phyloP scores from a whole-genome alignment of 352 stramenopile species.

The Aphanomyces astaci region DNA sequence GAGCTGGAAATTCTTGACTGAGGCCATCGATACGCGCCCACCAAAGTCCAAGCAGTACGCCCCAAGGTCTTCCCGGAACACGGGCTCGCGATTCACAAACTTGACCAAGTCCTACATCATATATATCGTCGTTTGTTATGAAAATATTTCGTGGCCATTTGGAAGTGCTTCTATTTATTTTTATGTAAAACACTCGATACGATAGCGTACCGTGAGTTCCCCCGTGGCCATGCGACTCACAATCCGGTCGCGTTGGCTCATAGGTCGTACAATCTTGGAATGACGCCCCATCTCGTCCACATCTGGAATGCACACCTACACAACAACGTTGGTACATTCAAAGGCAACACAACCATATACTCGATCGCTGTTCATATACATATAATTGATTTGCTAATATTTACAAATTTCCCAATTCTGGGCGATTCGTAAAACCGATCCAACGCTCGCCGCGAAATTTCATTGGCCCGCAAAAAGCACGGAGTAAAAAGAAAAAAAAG shows the following conservation, averaged over 20 bases:
- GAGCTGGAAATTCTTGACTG: constrained; percentile 86
- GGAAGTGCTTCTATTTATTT: too few species aligned
- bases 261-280: constrained; percentile 67
- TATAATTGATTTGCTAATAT: too few species aligned
- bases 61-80: constrained; percentile 77
- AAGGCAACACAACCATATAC: too few species aligned
- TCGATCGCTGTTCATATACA: too few species aligned
- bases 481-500: too few species aligned
- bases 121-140: too few species aligned
- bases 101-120: constrained; percentile 81
- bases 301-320: constrained; percentile 38
- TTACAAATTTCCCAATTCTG: neutral
- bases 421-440: too few species aligned
- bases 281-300: constrained; percentile 72
- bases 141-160: too few species aligned
- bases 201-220: constrained; percentile 28
- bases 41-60: constrained; percentile 85
- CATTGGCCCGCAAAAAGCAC: too few species aligned
- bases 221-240: constrained; percentile 58
- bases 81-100: constrained; percentile 79
- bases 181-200: too few species aligned
- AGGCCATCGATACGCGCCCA: constrained; percentile 72
- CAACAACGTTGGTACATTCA: constrained; percentile 1
- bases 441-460: too few species aligned
- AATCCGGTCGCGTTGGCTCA: constrained; percentile 77